Percentiles rank a stretch among this genome's conserved stretches.
These are phyloP conservation scores for Tricholoma matsutake DNA, from an alignment of 768 basidiomycete genomes.

Conservation along the genomic window DNA sequence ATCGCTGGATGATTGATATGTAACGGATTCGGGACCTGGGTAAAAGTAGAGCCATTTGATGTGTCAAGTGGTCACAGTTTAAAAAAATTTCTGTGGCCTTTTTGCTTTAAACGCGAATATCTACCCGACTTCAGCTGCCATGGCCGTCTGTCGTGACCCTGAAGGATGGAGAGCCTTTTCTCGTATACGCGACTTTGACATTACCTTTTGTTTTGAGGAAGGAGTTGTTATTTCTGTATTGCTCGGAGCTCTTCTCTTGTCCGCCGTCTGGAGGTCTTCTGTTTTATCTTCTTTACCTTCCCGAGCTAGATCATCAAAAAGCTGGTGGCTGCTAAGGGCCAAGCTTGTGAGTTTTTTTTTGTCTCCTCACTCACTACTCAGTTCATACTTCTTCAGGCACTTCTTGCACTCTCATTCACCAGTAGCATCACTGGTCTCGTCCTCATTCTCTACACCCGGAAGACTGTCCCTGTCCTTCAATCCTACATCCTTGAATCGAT, in stretches of 20 bases:
- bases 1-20: constrained; percentile 47
- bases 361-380: not conserved
- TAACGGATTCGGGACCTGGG: not conserved
- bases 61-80: not conserved
- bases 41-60: not conserved
- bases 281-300: constrained; percentile 21
- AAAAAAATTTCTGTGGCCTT: not conserved
- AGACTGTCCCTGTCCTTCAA: constrained; percentile 42
- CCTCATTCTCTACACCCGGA: constrained; percentile 33
- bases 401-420: constrained; percentile 45
- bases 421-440: constrained; percentile 43
- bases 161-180: constrained; percentile 73
- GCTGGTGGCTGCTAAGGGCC: constrained; percentile 46
- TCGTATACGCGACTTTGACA: constrained; percentile 59
- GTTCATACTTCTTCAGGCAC: constrained; percentile 31
- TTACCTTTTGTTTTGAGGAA: constrained; percentile 82
- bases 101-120: not conserved
- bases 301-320: constrained; percentile 40
- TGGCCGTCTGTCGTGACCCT: constrained; percentile 47
- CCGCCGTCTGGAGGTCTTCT: constrained; percentile 36
- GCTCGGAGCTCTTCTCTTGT: constrained; percentile 43
- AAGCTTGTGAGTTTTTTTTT: constrained; percentile 60
- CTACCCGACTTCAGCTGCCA: constrained; percentile 14
- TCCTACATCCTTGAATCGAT: constrained; percentile 59
- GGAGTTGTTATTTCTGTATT: constrained; percentile 57